Evolutionary conservation across 768 basidiomycete genomes (phyloP).

Genomic region (Fistulinella prunicolor): DNA sequence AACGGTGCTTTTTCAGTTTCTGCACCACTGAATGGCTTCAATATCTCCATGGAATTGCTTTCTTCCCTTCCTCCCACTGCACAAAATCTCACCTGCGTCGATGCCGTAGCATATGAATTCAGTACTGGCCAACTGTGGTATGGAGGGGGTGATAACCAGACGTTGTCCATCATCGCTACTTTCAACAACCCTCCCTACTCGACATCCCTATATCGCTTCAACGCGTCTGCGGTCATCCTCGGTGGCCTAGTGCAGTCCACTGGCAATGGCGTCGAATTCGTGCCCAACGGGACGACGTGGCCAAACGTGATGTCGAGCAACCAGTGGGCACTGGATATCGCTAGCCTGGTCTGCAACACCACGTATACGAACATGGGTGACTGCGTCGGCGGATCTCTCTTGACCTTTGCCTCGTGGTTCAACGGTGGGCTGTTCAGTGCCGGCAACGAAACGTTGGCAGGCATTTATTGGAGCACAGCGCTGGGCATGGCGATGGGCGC

Average conservation of each 20-base stretch:
- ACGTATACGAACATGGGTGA: too few species aligned
- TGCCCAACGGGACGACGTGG: background rate
- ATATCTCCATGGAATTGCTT: slow-evolving; percentile 2
- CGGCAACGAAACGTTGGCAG: too few species aligned
- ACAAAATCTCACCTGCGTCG: slow-evolving; percentile 1
- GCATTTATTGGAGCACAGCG: background rate
- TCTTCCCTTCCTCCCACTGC: slow-evolving; percentile 1
- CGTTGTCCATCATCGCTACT: slow-evolving; percentile 1
- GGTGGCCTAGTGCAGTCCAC: background rate
- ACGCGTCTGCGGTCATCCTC: background rate
- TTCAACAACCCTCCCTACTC: background rate
- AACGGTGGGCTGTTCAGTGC: too few species aligned
- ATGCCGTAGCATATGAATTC: background rate
- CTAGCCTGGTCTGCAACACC: background rate
- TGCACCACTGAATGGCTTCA: background rate
- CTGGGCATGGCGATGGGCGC: background rate
- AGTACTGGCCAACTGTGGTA: background rate
- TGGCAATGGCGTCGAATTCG: background rate
- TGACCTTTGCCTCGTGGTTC: too few species aligned
- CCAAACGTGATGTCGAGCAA: background rate
- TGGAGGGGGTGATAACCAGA: background rate
- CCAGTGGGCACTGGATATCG: slow-evolving; percentile 1
- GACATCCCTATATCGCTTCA: background rate
- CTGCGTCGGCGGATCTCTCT: background rate
- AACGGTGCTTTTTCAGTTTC: background rate